Percentiles rank a stretch among this genome's conserved stretches.
These are phyloP conservation scores for Trichoderma virens DNA, from an alignment of 495 filamentous ascomycete species.

Conservation along the genomic window DNA sequence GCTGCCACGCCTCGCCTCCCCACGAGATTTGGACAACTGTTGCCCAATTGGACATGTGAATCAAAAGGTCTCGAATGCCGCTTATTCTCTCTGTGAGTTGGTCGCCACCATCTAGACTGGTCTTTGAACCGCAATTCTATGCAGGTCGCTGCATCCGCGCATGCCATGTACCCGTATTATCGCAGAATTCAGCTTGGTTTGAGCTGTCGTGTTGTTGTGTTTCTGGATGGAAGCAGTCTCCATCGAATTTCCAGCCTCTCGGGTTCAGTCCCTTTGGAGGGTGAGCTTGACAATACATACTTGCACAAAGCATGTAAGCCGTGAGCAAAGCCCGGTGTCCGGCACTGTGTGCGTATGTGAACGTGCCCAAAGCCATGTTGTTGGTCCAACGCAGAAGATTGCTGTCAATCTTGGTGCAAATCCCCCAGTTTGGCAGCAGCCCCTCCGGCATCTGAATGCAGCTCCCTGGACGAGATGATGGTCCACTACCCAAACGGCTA, in stretches of 20 bases:
- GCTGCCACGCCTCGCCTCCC: neutral
- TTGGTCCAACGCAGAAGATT: neutral
- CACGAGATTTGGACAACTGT: neutral
- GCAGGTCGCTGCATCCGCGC: neutral
- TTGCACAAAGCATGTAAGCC: neutral
- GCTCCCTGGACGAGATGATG: neutral
- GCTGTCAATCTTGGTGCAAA: slow-evolving; percentile 1
- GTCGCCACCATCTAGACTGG: neutral
- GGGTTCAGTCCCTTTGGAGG: slow-evolving; percentile 1
- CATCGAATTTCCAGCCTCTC: neutral
- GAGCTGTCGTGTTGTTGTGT: neutral
- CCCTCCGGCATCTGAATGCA: slow-evolving; percentile 7
- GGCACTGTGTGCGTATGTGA: slow-evolving; percentile 1
- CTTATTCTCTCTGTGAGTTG: neutral
- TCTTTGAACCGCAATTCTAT: neutral
- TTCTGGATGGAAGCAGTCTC: neutral
- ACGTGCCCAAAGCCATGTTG: neutral
- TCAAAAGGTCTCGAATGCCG: neutral
- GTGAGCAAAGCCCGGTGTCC: neutral
- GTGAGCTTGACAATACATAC: too few relatives aligned
- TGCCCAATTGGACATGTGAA: neutral
- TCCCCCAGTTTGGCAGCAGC: neutral
- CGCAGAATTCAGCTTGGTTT: neutral
- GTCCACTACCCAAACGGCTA: neutral
- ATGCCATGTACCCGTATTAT: neutral